These are phyloP conservation scores for Pseudocercospora fijiensis DNA, from an alignment of 2,329 filamentous ascomycete genomes.

Conservation along the genomic window DNA sequence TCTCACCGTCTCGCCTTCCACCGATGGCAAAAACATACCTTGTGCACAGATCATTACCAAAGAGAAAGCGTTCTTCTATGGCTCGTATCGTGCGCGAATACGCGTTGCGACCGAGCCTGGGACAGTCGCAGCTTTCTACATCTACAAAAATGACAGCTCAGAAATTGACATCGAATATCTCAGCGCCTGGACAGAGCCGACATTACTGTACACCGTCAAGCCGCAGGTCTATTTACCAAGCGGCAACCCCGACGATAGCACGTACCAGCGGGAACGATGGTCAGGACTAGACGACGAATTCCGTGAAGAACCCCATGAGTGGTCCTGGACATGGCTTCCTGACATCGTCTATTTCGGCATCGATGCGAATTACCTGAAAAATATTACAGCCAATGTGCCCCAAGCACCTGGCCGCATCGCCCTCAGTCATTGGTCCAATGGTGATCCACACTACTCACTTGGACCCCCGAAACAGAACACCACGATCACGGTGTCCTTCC, in stretches of 20 bases:
- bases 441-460: background rate
- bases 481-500: background rate
- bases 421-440: slow-evolving; percentile 12
- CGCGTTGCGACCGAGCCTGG: background rate
- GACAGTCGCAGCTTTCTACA: slow-evolving; percentile 8
- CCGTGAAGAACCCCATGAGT: background rate
- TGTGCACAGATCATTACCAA: background rate
- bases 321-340: slow-evolving; percentile 10
- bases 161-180: slow-evolving; percentile 12
- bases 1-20: slow-evolving; percentile 2
- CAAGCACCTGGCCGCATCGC: slow-evolving; percentile 4
- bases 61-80: background rate
- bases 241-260: slow-evolving; percentile 1
- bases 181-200: background rate
- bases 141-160: slow-evolving; percentile 10
- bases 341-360: slow-evolving; percentile 7
- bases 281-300: background rate
- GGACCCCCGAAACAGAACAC: slow-evolving; percentile 1
- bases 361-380: background rate
- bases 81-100: slow-evolving; percentile 1
- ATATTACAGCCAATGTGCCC: slow-evolving; percentile 10
- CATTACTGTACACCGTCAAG: slow-evolving; percentile 9
- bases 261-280: background rate
- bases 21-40: background rate
- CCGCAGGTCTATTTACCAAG: slow-evolving; percentile 2